Evolutionary conservation across 306 rosid genomes (phyloP).

Genomic region (Ochetophila trinervis): DNA sequence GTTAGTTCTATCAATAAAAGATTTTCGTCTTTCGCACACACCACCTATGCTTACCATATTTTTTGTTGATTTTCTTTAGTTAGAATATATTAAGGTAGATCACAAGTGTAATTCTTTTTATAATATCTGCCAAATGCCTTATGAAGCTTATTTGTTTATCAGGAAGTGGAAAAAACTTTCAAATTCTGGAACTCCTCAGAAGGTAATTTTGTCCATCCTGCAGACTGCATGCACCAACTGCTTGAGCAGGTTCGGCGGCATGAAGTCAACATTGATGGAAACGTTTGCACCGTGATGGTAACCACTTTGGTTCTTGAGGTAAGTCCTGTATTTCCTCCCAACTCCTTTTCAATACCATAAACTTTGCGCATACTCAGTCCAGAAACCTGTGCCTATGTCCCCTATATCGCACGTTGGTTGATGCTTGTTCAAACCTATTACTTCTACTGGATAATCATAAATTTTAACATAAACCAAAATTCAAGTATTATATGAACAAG

Average conservation of each 20-base stretch:
- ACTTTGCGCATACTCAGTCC: background rate
- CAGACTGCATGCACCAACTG: constrained; percentile 63
- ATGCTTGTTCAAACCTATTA: background rate
- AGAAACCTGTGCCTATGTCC: background rate
- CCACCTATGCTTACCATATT: background rate
- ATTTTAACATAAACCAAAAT: background rate
- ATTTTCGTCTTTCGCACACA: background rate
- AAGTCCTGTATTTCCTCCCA: constrained; percentile 11
- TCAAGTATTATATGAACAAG: no score
- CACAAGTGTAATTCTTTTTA: background rate
- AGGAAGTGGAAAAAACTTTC: constrained; percentile 71
- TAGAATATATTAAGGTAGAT: background rate
- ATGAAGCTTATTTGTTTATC: constrained; percentile 15
- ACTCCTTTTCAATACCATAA: background rate
- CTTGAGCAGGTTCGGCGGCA: constrained; percentile 75
- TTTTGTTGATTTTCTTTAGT: background rate
- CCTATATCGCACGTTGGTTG: background rate
- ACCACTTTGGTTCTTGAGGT: constrained; percentile 90
- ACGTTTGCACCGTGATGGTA: constrained; percentile 70
- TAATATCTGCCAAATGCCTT: background rate
- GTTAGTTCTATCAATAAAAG: background rate
- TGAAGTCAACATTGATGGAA: constrained; percentile 67
- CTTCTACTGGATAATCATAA: background rate
- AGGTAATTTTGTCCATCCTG: constrained; percentile 40
- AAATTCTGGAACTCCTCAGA: constrained; percentile 44